A percentile compares a stretch with the other conserved stretches of the same genome.
These are phyloP conservation scores for Elongisporangium prolatum DNA, from an alignment of 352 stramenopile genomes.

Conservation along the genomic window DNA sequence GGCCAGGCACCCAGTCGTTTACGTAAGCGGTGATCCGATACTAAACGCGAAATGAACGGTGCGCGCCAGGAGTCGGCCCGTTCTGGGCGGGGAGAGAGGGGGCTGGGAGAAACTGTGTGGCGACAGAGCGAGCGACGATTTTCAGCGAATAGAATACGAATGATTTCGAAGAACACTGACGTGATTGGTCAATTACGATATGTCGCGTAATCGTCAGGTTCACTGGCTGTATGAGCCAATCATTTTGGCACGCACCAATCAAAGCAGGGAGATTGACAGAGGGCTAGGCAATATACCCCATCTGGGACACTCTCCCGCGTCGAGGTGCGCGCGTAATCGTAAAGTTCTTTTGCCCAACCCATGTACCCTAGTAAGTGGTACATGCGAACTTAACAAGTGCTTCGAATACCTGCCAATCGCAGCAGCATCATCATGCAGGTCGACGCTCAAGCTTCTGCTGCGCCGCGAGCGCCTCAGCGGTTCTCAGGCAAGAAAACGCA, in stretches of 20 bases:
- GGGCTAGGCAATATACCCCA: neutral
- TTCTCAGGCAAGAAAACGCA: conserved; percentile 49
- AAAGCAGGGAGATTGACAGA: neutral
- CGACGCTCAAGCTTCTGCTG: neutral
- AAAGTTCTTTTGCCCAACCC: neutral
- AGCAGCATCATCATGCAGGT: neutral
- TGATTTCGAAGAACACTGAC: neutral
- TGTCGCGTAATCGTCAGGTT: neutral
- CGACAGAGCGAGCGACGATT: neutral
- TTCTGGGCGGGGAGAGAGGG: conserved; percentile 6
- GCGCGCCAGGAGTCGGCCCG: conserved; percentile 18
- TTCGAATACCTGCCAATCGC: neutral
- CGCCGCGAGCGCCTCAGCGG: conserved; percentile 20
- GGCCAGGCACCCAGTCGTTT: conserved; percentile 16
- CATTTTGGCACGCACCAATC: conserved; percentile 11
- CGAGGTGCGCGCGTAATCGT: neutral
- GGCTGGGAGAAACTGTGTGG: neutral
- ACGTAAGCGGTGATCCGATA: conserved; percentile 26
- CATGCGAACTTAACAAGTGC: conserved; percentile 1
- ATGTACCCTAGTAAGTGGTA: neutral
- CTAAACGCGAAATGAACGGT: conserved; percentile 24
- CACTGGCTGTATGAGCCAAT: conserved; percentile 4
- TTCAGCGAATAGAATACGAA: neutral
- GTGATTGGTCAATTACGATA: neutral
- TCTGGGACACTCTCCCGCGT: neutral